Conservation (phyloP, 495 filamentous ascomycete species). For the Rusavskia elegans region DNA sequence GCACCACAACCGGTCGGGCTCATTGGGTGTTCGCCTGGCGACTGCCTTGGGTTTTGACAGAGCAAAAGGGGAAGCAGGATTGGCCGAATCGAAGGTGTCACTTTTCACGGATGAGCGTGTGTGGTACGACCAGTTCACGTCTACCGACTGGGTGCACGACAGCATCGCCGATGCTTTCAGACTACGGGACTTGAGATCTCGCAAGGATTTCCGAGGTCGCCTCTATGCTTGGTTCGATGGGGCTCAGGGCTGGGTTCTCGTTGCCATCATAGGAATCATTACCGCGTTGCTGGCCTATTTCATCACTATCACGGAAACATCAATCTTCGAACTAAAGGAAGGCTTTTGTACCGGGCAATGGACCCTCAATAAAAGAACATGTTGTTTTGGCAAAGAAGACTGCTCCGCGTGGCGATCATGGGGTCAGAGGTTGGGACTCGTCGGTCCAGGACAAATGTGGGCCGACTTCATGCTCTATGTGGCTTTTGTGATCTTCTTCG, state of each 20-base stretch:
- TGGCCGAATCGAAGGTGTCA: slow-evolving; percentile 35
- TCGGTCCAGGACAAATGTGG: slow-evolving; percentile 30
- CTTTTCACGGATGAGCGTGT: slow-evolving; percentile 66
- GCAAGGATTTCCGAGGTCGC: slow-evolving; percentile 74
- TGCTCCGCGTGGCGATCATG: slow-evolving; percentile 66
- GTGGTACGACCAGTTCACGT: slow-evolving; percentile 99
- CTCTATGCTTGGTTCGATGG: slow-evolving; percentile 66
- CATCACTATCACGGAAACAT: slow-evolving; percentile 71
- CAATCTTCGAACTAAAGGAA: slow-evolving; percentile 77
- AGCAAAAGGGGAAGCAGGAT: slow-evolving; percentile 23
- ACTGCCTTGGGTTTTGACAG: slow-evolving; percentile 24
- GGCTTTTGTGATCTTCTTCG: slow-evolving; percentile 49
- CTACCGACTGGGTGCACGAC: slow-evolving; percentile 97
- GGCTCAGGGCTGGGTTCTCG: slow-evolving; percentile 86
- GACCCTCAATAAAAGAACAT: slow-evolving; percentile 58
- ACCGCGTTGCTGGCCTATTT: slow-evolving; percentile 78
- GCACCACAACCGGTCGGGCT: slow-evolving; percentile 52
- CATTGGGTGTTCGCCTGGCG: slow-evolving; percentile 38
- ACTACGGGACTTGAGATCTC: slow-evolving; percentile 60
- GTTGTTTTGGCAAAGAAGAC: slow-evolving; percentile 47
- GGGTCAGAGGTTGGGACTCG: slow-evolving; percentile 46
- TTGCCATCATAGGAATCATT: slow-evolving; percentile 77
- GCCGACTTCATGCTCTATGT: slow-evolving; percentile 68
- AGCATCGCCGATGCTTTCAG: slow-evolving; percentile 89
- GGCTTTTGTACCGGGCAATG: slow-evolving; percentile 66